Base-by-base conservation (phyloP, 371 early-diverging fungal genomes). In the Rhizomucor miehei region DNA sequence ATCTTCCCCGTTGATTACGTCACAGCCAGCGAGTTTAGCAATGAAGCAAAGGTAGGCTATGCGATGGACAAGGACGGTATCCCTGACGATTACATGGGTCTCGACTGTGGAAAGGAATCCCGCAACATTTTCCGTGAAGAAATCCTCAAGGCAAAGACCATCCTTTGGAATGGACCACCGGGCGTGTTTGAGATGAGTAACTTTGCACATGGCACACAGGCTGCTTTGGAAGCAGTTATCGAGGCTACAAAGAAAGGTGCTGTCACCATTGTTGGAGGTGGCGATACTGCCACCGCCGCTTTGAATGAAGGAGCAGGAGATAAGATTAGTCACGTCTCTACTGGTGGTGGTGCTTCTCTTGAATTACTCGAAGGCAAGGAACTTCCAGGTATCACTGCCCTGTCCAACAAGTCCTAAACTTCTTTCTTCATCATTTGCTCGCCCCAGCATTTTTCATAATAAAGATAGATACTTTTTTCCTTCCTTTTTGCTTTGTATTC, bases 81-180 rank as follows among this genome's bases (percentile, higher is more conserved):
- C 57, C 89, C 91, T 49, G 89, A 87, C 46, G 93, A 88, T 13
- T 94, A 91, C 92, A 67, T 67, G 65, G 98, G 97, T 63, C 82
- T 99, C 40, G 99, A 99, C 77, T 89, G 93, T 65, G 99, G 99
- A 23, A 74, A 86, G 35, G 79, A 91, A 69, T 90, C 95, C 17
- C 82, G 81, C 71, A 76, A 82, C 68, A 60, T 73, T 57, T 90
- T 93, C 73, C 62, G 74, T 52, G 67, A 86, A 44, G 89, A 82
- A 36, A 89, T 98, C 57, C 56, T 75, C 52, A 59, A 68, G 34
- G 73, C 95, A 65, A 93, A 94, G 83, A 93, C 94, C 36, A 92
- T 98, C 57, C 87, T 99, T 52, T 99, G 99, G 99, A 99, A 99
- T 80, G 99, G 95, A 12, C 98, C 98, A 37, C 84, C 92, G 54